Conservation (phyloP, 768 basidiomycete species). For the Mycena galopus region DNA sequence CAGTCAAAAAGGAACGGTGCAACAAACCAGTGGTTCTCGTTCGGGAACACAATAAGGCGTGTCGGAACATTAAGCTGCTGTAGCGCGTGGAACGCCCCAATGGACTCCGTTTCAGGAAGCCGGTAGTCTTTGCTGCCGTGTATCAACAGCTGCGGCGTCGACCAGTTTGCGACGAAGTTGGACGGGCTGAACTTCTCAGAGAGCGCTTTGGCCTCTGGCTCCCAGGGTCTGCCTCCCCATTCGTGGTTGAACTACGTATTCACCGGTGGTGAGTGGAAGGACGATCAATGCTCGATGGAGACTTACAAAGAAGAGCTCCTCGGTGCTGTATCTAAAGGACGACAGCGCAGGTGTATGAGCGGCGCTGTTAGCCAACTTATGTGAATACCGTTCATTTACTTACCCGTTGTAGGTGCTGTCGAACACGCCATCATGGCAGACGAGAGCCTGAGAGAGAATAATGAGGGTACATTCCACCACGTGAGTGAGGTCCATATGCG, state of each 20-base stretch:
- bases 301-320: conserved; percentile 91
- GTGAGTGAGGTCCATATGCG: too few species aligned
- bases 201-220: conserved; percentile 64
- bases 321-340: conserved; percentile 73
- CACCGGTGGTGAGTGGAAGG: neutral
- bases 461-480: conserved; percentile 6
- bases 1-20: too few species aligned
- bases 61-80: conserved; percentile 84
- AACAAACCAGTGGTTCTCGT: conserved; percentile 84
- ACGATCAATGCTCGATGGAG: neutral
- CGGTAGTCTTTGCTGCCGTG: conserved; percentile 93
- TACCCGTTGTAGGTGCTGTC: conserved; percentile 79
- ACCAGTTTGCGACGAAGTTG: conserved; percentile 87
- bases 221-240: conserved; percentile 89
- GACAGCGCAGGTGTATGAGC: neutral
- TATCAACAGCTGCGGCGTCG: conserved; percentile 86
- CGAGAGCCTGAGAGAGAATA: conserved; percentile 64
- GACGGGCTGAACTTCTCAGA: conserved; percentile 81
- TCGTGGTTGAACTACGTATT: conserved; percentile 82
- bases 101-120: conserved; percentile 86
- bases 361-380: neutral
- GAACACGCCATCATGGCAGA: conserved; percentile 94
- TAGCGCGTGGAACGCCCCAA: conserved; percentile 87
- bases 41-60: conserved; percentile 86
- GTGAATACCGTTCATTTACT: neutral